Evolutionary conservation across 345 rosid species (phyloP).

Genomic region (Citrus mangshanensis): DNA sequence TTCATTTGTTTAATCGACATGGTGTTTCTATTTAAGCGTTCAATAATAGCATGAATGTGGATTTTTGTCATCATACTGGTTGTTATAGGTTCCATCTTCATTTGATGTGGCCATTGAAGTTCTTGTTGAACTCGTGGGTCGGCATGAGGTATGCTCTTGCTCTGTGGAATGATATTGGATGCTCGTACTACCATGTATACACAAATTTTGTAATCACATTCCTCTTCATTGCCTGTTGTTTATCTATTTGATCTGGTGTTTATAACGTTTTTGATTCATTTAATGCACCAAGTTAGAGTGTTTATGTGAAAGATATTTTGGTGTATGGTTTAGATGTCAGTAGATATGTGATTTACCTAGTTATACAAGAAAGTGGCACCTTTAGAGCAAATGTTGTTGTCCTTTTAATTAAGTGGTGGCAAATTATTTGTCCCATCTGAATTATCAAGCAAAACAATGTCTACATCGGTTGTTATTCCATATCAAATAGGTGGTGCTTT

Average conservation of each 20-base stretch:
- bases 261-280: not conserved
- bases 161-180: not conserved
- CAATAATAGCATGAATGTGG: not conserved
- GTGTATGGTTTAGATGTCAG: not conserved
- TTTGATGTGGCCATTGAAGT: conserved; percentile 92
- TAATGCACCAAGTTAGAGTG: not conserved
- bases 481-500: not conserved
- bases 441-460: not conserved
- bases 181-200: not conserved
- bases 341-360: not conserved
- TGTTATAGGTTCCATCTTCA: conserved; percentile 59
- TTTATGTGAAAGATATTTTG: not conserved
- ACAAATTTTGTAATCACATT: not conserved
- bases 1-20: not conserved
- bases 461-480: not conserved
- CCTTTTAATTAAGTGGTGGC: not conserved
- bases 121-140: conserved; percentile 83
- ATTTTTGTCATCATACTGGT: conserved; percentile 9
- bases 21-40: conserved; percentile 9
- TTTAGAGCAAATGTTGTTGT: not conserved
- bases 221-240: not conserved
- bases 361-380: not conserved
- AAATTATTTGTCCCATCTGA: not conserved
- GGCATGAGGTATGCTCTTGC: conserved; percentile 62
- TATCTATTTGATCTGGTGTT: not conserved